Evolutionary conservation across 768 basidiomycete genomes (phyloP).

Genomic region (Pleurotus pulmonarius): DNA sequence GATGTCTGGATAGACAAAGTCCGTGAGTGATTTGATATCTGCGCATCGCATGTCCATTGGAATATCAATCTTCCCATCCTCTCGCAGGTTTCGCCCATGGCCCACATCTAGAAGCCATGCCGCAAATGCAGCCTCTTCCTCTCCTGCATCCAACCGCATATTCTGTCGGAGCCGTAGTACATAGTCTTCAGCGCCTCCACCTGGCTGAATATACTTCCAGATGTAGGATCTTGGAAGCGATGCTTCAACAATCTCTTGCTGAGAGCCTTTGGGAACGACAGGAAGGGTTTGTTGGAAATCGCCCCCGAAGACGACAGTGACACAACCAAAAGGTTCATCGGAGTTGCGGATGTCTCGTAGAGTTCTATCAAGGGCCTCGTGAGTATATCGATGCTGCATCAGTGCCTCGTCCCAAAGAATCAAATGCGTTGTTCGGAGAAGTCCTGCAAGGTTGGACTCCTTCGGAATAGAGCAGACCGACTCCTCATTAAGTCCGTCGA

Average conservation of each 20-base stretch:
- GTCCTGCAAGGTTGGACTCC: conserved; percentile 16
- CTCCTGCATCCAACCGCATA: conserved; percentile 28
- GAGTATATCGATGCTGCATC: conserved; percentile 26
- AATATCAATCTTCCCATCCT: background rate
- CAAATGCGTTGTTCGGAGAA: conserved; percentile 22
- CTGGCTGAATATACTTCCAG: conserved; percentile 22
- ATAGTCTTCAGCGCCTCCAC: background rate
- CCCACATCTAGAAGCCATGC: conserved; percentile 28
- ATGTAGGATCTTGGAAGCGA: conserved; percentile 27
- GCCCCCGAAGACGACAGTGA: conserved; percentile 34
- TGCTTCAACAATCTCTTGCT: conserved; percentile 30
- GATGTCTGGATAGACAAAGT: background rate
- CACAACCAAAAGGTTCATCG: conserved; percentile 27
- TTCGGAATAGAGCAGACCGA: conserved; percentile 25
- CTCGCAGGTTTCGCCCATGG: conserved; percentile 19
- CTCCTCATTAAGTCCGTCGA: conserved; percentile 13
- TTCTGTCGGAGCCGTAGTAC: conserved; percentile 28
- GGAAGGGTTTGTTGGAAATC: conserved; percentile 40
- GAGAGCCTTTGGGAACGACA: conserved; percentile 27
- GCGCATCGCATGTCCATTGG: background rate
- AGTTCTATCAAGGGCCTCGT: conserved; percentile 30
- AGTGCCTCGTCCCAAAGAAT: conserved; percentile 37
- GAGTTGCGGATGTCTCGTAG: conserved; percentile 22
- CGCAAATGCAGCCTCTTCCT: conserved; percentile 24
- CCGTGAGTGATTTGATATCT: background rate